These are phyloP conservation scores for Cryptosporidium sp. DNA, from an alignment of 169 alveolate genomes.

Conservation along the genomic window DNA sequence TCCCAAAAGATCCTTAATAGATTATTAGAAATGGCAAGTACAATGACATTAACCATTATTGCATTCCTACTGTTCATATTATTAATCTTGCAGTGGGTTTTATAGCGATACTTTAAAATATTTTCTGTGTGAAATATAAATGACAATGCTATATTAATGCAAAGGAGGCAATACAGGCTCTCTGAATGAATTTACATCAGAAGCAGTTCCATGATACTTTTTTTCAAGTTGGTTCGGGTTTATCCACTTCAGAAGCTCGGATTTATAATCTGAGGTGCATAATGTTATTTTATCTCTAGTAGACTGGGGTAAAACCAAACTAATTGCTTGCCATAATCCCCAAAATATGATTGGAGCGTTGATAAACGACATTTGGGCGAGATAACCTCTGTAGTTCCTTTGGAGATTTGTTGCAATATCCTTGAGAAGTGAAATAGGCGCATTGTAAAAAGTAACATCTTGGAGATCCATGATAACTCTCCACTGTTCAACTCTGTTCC, in stretches of 20 bases:
- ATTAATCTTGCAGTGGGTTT: conserved; percentile 52
- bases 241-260: conserved; percentile 41
- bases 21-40: conserved; percentile 59
- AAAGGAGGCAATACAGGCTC: conserved; percentile 78
- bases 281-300: conserved; percentile 51
- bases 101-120: not conserved
- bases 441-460: conserved; percentile 77
- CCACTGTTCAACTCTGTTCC: conserved; percentile 83
- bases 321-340: conserved; percentile 82
- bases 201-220: conserved; percentile 79
- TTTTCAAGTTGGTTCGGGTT: conserved; percentile 68
- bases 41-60: conserved; percentile 48
- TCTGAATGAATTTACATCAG: conserved; percentile 77
- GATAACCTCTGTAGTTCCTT: conserved; percentile 82
- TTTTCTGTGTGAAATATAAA: not conserved
- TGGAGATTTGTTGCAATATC: conserved; percentile 80
- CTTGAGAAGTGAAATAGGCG: conserved; percentile 79
- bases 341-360: conserved; percentile 80
- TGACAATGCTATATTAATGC: not conserved
- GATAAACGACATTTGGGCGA: conserved; percentile 79
- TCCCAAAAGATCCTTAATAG: conserved; percentile 50
- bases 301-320: conserved; percentile 80
- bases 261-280: conserved; percentile 63
- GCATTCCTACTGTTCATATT: conserved; percentile 48
- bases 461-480: conserved; percentile 81